Percentiles rank a stretch among this genome's conserved stretches.
Conservation (phyloP, 371 early-diverging fungal genomes). For the Blyttiomyces sp. region DNA sequence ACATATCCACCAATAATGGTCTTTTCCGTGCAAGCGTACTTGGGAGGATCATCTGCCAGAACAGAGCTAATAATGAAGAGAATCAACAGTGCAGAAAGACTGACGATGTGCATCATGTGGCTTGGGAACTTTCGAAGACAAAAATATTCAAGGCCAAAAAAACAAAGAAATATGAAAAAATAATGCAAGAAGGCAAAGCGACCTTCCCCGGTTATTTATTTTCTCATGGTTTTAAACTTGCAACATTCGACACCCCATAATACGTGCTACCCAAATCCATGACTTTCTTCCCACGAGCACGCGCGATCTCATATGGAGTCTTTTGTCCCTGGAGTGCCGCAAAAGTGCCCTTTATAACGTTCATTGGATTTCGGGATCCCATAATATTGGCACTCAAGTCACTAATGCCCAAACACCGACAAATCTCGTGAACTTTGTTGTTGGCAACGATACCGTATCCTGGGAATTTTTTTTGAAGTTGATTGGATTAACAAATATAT, state of each 20-base stretch:
- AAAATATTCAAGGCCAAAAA: no score
- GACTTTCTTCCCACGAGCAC: slow-evolving; percentile 83
- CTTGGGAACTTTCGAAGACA: no score
- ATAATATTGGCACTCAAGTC: slow-evolving; percentile 90
- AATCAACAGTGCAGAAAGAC: no score
- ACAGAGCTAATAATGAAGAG: no score
- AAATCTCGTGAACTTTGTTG: slow-evolving; percentile 92
- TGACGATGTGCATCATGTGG: no score
- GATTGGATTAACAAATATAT: not conserved
- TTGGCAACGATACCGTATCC: slow-evolving; percentile 93
- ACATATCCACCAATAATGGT: not conserved
- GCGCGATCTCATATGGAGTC: slow-evolving; percentile 83
- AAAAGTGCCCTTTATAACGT: slow-evolving; percentile 95
- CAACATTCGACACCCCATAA: slow-evolving; percentile 42
- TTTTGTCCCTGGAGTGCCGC: slow-evolving; percentile 86
- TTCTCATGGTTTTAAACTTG: no score
- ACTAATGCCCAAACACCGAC: slow-evolving; percentile 87
- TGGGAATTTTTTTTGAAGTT: no score
- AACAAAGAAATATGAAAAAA: no score
- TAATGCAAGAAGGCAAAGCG: no score
- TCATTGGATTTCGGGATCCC: slow-evolving; percentile 94
- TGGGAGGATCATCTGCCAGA: no score
- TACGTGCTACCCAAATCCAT: slow-evolving; percentile 70
- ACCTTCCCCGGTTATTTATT: no score
- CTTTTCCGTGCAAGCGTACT: no score